Conservation (phyloP, 352 stramenopile species). For the Pythium myriotylum region DNA sequence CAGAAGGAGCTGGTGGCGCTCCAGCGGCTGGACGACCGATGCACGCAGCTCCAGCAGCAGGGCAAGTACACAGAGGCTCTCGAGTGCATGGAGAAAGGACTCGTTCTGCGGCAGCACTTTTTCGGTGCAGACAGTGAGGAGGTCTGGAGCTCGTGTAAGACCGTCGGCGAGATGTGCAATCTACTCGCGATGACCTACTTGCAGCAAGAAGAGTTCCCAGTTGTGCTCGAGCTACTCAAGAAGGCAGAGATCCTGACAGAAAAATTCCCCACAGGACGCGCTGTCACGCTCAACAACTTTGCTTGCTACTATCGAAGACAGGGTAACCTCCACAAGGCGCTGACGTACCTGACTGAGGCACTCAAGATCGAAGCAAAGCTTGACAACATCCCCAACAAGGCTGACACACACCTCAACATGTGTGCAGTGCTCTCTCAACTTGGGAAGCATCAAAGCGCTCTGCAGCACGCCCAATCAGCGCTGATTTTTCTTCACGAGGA, state of each 20-base stretch:
- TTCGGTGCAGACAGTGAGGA: conserved; percentile 91
- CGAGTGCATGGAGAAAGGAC: conserved; percentile 93
- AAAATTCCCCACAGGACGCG: conserved; percentile 71
- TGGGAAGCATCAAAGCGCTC: conserved; percentile 87
- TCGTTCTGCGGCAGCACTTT: conserved; percentile 93
- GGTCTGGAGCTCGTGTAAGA: conserved; percentile 90
- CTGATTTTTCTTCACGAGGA: conserved; percentile 94
- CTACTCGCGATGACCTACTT: conserved; percentile 95
- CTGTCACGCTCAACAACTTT: conserved; percentile 95
- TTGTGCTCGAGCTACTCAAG: conserved; percentile 92
- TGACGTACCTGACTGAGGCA: conserved; percentile 92
- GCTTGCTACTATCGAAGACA: conserved; percentile 93
- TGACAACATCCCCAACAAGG: conserved; percentile 86
- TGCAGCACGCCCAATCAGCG: conserved; percentile 92
- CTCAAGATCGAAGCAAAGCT: conserved; percentile 91
- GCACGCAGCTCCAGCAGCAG: conserved; percentile 88
- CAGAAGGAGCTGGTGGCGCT: conserved; percentile 89
- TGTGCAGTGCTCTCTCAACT: conserved; percentile 94
- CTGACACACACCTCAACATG: conserved; percentile 95
- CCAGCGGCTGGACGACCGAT: conserved; percentile 90
- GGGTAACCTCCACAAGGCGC: conserved; percentile 89
- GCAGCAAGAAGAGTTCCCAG: conserved; percentile 92
- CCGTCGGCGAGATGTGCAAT: conserved; percentile 95
- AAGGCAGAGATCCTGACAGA: conserved; percentile 95
- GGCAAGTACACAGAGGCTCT: conserved; percentile 93